Percentiles rank a stretch among this genome's conserved stretches.
These are phyloP conservation scores for Malassezia furfur DNA, from an alignment of 1,284 basidiomycete genomes.

Conservation along the genomic window DNA sequence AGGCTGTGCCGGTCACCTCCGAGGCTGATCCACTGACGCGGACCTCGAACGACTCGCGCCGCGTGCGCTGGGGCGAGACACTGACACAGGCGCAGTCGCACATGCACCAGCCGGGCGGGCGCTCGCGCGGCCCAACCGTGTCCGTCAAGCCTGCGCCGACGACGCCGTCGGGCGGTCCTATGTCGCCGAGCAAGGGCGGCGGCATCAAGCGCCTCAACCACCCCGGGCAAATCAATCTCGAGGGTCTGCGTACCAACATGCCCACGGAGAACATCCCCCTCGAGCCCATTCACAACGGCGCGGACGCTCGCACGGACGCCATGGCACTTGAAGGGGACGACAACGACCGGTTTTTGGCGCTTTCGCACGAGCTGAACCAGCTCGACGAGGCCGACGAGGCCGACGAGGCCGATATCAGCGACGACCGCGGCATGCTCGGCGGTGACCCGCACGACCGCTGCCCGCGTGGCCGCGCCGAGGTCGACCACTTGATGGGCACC, in stretches of 20 bases:
- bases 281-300: neutral
- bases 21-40: neutral
- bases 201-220: constrained; percentile 29
- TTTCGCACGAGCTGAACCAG: constrained; percentile 11
- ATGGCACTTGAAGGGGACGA: constrained; percentile 12
- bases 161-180: neutral
- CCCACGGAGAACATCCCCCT: neutral
- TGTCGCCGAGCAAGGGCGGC: neutral
- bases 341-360: constrained; percentile 1
- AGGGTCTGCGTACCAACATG: constrained; percentile 20
- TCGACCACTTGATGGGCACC: neutral
- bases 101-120: neutral
- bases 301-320: neutral
- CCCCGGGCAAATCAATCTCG: constrained; percentile 39
- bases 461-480: neutral
- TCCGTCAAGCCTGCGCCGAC: neutral
- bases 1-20: neutral
- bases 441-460: constrained; percentile 28
- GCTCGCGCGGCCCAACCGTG: neutral
- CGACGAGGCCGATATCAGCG: constrained; percentile 1
- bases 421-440: constrained; percentile 19
- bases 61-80: constrained; percentile 3
- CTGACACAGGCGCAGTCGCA: neutral
- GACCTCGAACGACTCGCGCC: neutral
- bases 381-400: neutral